Conservation (phyloP, 2,329 filamentous ascomycete genomes). For the Paecilomyces sp. region DNA sequence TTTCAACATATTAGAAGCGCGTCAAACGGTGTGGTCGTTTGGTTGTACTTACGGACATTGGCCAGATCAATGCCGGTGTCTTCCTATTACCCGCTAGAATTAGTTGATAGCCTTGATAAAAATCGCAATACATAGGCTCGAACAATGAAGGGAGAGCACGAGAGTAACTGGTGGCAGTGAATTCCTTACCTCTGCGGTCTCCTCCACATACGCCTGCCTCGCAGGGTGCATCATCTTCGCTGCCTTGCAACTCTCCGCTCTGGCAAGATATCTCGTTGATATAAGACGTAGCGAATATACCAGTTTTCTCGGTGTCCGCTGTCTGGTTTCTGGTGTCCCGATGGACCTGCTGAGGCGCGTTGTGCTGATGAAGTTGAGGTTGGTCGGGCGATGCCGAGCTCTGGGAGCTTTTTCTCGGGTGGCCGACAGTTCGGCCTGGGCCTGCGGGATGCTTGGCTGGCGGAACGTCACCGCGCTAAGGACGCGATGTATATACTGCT, state of each 20-base stretch:
- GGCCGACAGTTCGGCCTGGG: not conserved
- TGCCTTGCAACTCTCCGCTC: not conserved
- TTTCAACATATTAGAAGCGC: conserved; percentile 3
- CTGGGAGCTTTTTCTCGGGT: not conserved
- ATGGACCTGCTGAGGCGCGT: not conserved
- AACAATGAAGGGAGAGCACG: conserved; percentile 22
- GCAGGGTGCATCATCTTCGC: conserved; percentile 68
- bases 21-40: not conserved
- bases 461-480: not conserved
- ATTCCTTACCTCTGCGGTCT: conserved; percentile 55
- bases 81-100: conserved; percentile 30
- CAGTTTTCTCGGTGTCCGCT: not conserved
- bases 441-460: not conserved
- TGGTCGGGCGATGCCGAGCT: not conserved
- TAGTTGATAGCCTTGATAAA: conserved; percentile 10
- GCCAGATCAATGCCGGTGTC: conserved; percentile 56
- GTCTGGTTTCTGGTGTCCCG: not conserved
- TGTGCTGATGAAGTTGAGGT: not conserved
- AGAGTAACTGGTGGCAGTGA: not conserved
- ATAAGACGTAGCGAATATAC: not conserved
- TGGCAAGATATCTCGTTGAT: not conserved
- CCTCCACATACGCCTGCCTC: conserved; percentile 90
- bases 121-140: conserved; percentile 6
- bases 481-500: no score
- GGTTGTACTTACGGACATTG: conserved; percentile 51